Base-by-base conservation (phyloP, 306 rosid genomes). In the Vicia sativa region DNA sequence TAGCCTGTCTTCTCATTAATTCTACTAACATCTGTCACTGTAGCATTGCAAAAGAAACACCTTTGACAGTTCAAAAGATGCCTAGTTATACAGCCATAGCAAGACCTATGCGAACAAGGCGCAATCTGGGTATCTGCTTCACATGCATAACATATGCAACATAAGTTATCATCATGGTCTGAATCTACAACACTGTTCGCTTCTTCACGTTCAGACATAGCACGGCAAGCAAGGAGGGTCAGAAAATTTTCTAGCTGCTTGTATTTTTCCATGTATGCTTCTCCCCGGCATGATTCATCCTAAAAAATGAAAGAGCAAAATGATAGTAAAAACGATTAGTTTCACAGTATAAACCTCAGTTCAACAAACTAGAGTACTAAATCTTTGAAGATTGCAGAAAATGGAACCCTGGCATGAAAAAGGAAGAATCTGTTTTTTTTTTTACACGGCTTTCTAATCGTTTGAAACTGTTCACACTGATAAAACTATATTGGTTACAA, bases 61-160 rank as follows among this genome's bases (percentile, higher is more conserved):
- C 99, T 86, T 62, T 90, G 91, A 80, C 95, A 93, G 71, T 93
- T 93, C 88, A 93, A 82, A 62, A 93, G 96, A 87, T 93, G 99
- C 76, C 99, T 80, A 38, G 92, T 88, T 77, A 93, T 87, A 74
- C 99, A 93, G 75, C 97, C 96, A 50, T 83, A 85, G 77, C 99
- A 93, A 61, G 96, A 93, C 75, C 77, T 81, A 68, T 93, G 99
- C 10, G 85, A 87, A 78, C 99, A 90, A 53, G 99, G 99, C 56
- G 57, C 80, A 64, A 93, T 88, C 34, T 67, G 69, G n/a, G 99
- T 82, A 84, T 87, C 83, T 0, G 82, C 90, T 77, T 88, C 92
- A 31, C 86, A 45, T 5, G 90, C 57, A 34, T 87, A 90, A 71
- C 99, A 93, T 74, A 93, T 93, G 78, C 99, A 93, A 82, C 99